These are phyloP conservation scores for Ophiosphaerella herpotricha DNA, from an alignment of 2,329 filamentous ascomycete species.

Conservation along the genomic window DNA sequence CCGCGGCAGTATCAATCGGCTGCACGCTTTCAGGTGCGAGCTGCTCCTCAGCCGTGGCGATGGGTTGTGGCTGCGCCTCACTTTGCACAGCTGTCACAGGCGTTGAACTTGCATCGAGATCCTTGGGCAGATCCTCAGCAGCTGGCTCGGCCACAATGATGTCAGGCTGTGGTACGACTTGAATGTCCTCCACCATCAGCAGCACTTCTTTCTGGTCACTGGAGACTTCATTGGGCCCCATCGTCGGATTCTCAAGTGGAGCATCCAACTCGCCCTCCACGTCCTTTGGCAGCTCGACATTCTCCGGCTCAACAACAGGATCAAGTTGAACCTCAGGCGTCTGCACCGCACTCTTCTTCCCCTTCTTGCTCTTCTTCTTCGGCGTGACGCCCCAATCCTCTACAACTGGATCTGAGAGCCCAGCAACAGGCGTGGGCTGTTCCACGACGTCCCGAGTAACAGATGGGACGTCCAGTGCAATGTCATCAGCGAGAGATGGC, in stretches of 20 bases:
- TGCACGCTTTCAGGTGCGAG: neutral
- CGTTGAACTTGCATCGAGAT: neutral
- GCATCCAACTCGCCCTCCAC: slow-evolving; percentile 1
- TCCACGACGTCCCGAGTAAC: neutral
- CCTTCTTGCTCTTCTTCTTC: slow-evolving; percentile 28
- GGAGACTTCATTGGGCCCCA: neutral
- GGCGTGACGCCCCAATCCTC: slow-evolving; percentile 14
- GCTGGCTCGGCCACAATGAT: neutral
- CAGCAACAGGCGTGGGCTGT: neutral
- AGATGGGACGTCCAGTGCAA: too few relatives aligned
- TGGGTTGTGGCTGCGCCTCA: neutral
- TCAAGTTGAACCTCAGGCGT: slow-evolving; percentile 9
- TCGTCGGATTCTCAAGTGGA: neutral
- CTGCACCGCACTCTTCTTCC: slow-evolving; percentile 20
- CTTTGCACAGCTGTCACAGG: neutral
- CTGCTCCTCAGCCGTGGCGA: slow-evolving; percentile 1
- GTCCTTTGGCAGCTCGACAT: neutral
- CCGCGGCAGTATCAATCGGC: neutral
- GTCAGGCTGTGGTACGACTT: neutral
- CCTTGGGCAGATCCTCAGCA: neutral
- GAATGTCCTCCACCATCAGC: neutral
- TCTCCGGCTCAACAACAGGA: neutral
- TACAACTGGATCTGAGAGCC: neutral
- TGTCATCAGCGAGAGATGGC: neutral
- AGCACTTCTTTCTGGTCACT: neutral